phyloP scores from a whole-genome alignment of 768 basidiomycete species.

The Naganishia friedmannii region DNA sequence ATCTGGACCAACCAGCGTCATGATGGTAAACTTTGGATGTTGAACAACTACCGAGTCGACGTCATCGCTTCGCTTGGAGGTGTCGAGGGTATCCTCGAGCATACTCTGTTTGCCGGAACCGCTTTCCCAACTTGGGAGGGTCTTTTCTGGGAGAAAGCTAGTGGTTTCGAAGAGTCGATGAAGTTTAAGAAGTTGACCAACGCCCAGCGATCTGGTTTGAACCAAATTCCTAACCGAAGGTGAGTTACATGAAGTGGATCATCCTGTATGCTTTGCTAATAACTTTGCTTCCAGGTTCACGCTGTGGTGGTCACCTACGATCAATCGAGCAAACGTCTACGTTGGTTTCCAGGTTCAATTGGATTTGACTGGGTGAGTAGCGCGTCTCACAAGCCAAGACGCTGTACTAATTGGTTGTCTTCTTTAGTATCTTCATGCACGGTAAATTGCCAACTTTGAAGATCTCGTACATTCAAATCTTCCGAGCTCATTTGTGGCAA shows the following conservation, averaged over 20 bases:
- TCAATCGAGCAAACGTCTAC: conserved; percentile 96
- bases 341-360: conserved; percentile 99
- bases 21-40: conserved; percentile 86
- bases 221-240: conserved; percentile 91
- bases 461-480: conserved; percentile 98
- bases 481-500: conserved; percentile 99
- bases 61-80: conserved; percentile 67
- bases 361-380: conserved; percentile 68
- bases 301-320: conserved; percentile 98
- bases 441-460: conserved; percentile 89
- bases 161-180: conserved; percentile 71
- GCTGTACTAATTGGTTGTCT: not conserved
- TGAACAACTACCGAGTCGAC: conserved; percentile 98
- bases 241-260: not conserved
- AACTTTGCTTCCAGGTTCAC: conserved; percentile 66
- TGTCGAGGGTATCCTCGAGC: conserved; percentile 70
- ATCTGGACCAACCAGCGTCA: conserved; percentile 99
- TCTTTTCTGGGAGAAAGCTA: conserved; percentile 86
- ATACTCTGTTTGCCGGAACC: conserved; percentile 95
- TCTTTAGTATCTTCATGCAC: conserved; percentile 61
- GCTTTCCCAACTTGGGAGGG: conserved; percentile 91
- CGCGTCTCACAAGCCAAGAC: conserved; percentile 77
- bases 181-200: conserved; percentile 69
- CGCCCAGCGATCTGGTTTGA: conserved; percentile 95
- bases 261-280: not conserved